Evolutionary conservation across 345 rosid species (phyloP).

Genomic region (Fremontodendron californicum): DNA sequence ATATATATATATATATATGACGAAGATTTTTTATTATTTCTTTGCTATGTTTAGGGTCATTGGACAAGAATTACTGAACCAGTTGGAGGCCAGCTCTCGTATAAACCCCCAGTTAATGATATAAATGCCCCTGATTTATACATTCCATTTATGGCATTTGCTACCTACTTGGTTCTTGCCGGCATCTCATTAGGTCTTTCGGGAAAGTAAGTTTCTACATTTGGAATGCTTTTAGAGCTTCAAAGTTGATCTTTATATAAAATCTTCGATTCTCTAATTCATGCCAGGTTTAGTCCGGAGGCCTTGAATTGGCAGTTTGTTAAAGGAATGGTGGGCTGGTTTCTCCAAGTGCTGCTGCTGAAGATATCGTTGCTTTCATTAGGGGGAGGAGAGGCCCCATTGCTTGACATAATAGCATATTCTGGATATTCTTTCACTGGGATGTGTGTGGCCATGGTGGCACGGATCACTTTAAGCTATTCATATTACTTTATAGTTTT

Average conservation of each 20-base stretch:
- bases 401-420: constrained; percentile 50
- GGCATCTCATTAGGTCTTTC: constrained; percentile 57
- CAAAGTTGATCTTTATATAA: not conserved
- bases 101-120: constrained; percentile 65
- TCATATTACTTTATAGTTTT: constrained; percentile 37
- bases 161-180: constrained; percentile 61
- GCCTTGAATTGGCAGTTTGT: constrained; percentile 55
- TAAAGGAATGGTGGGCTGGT: constrained; percentile 53
- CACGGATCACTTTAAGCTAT: constrained; percentile 35
- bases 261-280: not conserved
- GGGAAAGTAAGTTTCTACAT: constrained; percentile 42
- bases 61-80: constrained; percentile 74
- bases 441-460: constrained; percentile 42
- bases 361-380: constrained; percentile 41
- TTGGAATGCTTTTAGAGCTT: not conserved
- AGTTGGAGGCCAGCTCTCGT: constrained; percentile 61
- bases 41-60: constrained; percentile 43
- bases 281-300: constrained; percentile 42
- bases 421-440: constrained; percentile 55
- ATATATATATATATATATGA: not conserved
- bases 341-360: constrained; percentile 44
- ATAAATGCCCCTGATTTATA: constrained; percentile 74
- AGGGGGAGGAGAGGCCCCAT: constrained; percentile 51
- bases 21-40: not conserved
- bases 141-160: constrained; percentile 76